Evolutionary conservation across 1,284 basidiomycete genomes (phyloP).

Genomic region (Trichosporon asahii): DNA sequence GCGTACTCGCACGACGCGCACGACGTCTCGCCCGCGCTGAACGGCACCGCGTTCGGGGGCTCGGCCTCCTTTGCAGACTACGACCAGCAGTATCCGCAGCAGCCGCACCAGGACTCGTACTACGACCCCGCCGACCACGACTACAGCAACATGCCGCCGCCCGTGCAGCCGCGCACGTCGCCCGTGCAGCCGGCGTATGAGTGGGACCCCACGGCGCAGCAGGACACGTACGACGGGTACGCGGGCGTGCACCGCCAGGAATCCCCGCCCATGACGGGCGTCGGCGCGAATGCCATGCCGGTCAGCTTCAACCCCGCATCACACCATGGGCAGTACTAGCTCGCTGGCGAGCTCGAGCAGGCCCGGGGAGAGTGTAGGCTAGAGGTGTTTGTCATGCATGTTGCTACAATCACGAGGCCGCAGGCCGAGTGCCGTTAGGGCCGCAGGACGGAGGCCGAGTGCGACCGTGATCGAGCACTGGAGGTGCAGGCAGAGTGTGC

Average conservation of each 20-base stretch:
- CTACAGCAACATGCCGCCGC: constrained; percentile 38
- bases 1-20: constrained; percentile 33
- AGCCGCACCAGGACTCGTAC: constrained; percentile 9
- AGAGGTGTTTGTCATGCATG: constrained; percentile 13
- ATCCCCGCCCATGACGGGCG: constrained; percentile 22
- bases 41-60: constrained; percentile 11
- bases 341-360: constrained; percentile 11
- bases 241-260: constrained; percentile 27
- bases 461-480: no score
- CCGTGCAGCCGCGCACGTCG: constrained; percentile 28
- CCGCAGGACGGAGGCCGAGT: no score
- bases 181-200: constrained; percentile 24
- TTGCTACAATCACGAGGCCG: neutral
- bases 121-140: constrained; percentile 32
- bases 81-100: constrained; percentile 12
- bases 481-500: no score
- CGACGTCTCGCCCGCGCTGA: constrained; percentile 22
- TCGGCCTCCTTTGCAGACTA: neutral
- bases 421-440: neutral
- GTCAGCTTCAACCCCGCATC: constrained; percentile 11
- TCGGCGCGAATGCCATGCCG: constrained; percentile 8
- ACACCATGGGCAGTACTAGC: constrained; percentile 14
- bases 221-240: constrained; percentile 19
- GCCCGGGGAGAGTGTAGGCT: neutral
- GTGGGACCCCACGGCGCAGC: constrained; percentile 17